Evolutionary conservation across 805 yeast genomes (phyloP), one percentile per base, ranked within the genome.

Genomic region (Pichia californica): DNA sequence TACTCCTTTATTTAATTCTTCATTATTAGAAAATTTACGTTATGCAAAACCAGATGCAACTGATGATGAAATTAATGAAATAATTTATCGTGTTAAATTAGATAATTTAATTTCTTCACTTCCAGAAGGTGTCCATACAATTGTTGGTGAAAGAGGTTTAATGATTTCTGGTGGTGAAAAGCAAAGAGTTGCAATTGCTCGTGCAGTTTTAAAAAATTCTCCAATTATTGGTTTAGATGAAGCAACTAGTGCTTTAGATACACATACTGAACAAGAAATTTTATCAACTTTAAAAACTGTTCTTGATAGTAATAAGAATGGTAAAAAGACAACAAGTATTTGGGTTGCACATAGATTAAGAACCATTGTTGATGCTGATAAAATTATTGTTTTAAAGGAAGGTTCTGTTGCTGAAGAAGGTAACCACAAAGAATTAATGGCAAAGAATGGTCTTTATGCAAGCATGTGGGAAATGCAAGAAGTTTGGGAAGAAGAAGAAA

Each of bases 151-250:
- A 62, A 71, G 94, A 58, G 99, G 99, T n/a, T 74, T 93, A 74
- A 93, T 93, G 99, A 89, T 93, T 37, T 88, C 96, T 21, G 99
- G 99, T n/a, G 99, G 99, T 48, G 99, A 93, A 61, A 89, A 93
- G 61, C 99, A 93, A 64, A 70, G 99, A 49, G 69, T 93, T 34
- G 98, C 99, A 0, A 88, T 93, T 51, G 93, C 97, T 1, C 73
- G 99, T 50, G 76, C 93, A n/a, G 63, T 93, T 35, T 66, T 93
- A 52, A 93, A 93, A 62, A 73, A 78, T 50, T 79, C 97, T 0
- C 91, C 93, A 23, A 87, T 93, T 38, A 84, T 94, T 44, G 91
- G 93, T 62, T 89, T 93, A 53, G 99, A 93, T 58, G 99, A 93
- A 58, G 98, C 99, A 3, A 87, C 99, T 0, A 83, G 95, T 38